Evolutionary conservation across 768 basidiomycete genomes (phyloP).

Genomic region (Multifurca ochricompacta): DNA sequence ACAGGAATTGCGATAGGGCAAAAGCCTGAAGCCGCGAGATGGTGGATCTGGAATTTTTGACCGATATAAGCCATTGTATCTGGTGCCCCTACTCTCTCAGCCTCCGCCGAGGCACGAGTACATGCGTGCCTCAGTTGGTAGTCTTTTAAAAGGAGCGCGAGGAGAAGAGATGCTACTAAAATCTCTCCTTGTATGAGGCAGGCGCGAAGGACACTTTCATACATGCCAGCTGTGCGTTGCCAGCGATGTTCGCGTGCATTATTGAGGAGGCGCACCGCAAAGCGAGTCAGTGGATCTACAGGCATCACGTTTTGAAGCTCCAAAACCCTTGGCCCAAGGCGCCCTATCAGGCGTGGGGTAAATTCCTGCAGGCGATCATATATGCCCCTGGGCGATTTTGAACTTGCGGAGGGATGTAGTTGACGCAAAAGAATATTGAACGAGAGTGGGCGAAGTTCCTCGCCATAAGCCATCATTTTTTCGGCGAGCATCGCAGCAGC

Average conservation of each 20-base stretch:
- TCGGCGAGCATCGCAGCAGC: slow-evolving; percentile 44
- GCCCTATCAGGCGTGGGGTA: not conserved
- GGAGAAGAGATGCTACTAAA: slow-evolving; percentile 63
- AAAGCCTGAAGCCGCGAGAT: not conserved
- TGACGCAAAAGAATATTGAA: slow-evolving; percentile 38
- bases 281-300: slow-evolving; percentile 34
- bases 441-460: slow-evolving; percentile 42
- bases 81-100: slow-evolving; percentile 21
- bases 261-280: slow-evolving; percentile 46
- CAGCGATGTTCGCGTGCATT: slow-evolving; percentile 48
- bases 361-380: not conserved
- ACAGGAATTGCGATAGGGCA: not conserved
- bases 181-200: slow-evolving; percentile 75
- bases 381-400: not conserved
- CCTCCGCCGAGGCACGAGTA: slow-evolving; percentile 25
- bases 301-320: slow-evolving; percentile 32
- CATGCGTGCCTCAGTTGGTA: slow-evolving; percentile 36
- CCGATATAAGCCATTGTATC: slow-evolving; percentile 23
- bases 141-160: slow-evolving; percentile 57
- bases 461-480: slow-evolving; percentile 46
- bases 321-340: slow-evolving; percentile 20
- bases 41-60: slow-evolving; percentile 16
- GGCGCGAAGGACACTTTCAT: slow-evolving; percentile 49
- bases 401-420: slow-evolving; percentile 15
- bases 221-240: slow-evolving; percentile 51